Conservation (phyloP, 2,329 filamentous ascomycete species). For the Pseudogymnoascus sp. region DNA sequence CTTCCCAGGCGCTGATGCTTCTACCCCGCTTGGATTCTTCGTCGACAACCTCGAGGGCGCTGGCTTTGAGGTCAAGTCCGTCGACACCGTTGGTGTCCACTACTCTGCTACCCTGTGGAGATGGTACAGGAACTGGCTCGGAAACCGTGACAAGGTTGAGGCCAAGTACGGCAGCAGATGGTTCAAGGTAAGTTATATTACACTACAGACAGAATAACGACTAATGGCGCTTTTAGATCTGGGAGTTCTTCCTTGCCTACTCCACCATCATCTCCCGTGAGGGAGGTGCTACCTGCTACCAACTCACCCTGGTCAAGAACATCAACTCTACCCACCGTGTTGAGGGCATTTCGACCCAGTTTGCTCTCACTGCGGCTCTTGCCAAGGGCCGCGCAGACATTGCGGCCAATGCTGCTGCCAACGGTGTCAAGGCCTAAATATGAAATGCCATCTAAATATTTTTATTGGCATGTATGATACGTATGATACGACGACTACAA, state of each 20-base stretch:
- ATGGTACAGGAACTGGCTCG: conserved; percentile 99
- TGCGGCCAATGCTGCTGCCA: background rate
- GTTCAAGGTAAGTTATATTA: conserved; percentile 70
- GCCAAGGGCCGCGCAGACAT: conserved; percentile 25
- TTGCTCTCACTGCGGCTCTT: conserved; percentile 57
- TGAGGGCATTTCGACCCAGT: conserved; percentile 64
- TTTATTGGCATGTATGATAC: conserved; percentile 5
- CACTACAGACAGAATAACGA: background rate
- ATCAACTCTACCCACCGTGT: conserved; percentile 74
- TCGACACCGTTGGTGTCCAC: conserved; percentile 94
- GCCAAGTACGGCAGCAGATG: conserved; percentile 93
- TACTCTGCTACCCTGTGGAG: conserved; percentile 95
- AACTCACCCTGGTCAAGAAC: conserved; percentile 75
- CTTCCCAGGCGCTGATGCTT: conserved; percentile 95
- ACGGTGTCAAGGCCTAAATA: conserved; percentile 4
- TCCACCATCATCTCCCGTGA: conserved; percentile 71
- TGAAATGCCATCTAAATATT: conserved; percentile 9
- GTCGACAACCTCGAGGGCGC: conserved; percentile 77
- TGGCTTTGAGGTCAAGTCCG: conserved; percentile 82
- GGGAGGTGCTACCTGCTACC: conserved; percentile 69
- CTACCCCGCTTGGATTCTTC: conserved; percentile 83
- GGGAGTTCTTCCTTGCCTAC: conserved; percentile 75
- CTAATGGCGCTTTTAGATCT: conserved; percentile 48
- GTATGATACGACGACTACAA: conserved; percentile 9
- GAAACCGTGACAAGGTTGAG: conserved; percentile 83